Percentiles rank a stretch among this genome's conserved stretches.
These are phyloP conservation scores for Lodderomyces orthopsilosis DNA, from an alignment of 1,139 yeast species.

Conservation along the genomic window DNA sequence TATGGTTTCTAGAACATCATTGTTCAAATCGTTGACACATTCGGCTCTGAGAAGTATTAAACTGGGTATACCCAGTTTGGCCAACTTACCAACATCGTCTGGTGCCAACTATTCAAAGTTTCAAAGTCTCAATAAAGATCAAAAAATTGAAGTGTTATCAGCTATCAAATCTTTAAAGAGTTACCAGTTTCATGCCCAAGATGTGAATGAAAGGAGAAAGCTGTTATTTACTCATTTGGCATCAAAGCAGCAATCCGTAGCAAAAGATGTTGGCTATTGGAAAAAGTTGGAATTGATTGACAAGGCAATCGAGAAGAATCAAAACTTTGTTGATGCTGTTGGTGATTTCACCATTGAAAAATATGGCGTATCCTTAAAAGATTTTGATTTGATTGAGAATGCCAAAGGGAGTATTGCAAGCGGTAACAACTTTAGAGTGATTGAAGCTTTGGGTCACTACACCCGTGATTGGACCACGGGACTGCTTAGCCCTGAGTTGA, in stretches of 20 bases:
- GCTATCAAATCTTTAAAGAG: slow-evolving; percentile 51
- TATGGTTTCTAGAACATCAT: slow-evolving; percentile 30
- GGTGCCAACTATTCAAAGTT: slow-evolving; percentile 17
- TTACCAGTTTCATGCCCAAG: slow-evolving; percentile 40
- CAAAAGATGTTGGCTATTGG: slow-evolving; percentile 54
- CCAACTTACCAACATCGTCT: slow-evolving; percentile 4
- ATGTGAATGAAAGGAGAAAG: slow-evolving; percentile 46
- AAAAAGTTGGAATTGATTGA: slow-evolving; percentile 51
- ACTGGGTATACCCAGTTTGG: not conserved
- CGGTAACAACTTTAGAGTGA: slow-evolving; percentile 51
- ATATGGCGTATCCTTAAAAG: slow-evolving; percentile 38
- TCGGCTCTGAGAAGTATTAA: slow-evolving; percentile 4
- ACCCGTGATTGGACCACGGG: slow-evolving; percentile 70
- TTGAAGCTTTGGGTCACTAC: slow-evolving; percentile 71
- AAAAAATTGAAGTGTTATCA: slow-evolving; percentile 38
- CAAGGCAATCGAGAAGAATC: slow-evolving; percentile 42
- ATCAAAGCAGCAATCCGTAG: slow-evolving; percentile 54
- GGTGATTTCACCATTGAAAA: slow-evolving; percentile 37
- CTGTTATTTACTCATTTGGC: slow-evolving; percentile 48
- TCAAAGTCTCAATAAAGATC: slow-evolving; percentile 16
- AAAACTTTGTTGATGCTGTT: slow-evolving; percentile 41
- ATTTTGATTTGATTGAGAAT: slow-evolving; percentile 32
- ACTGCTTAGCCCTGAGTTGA: slow-evolving; percentile 36
- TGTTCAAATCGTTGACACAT: slow-evolving; percentile 14
- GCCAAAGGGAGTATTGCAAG: slow-evolving; percentile 17